phyloP scores from a whole-genome alignment of 192 early-diverging fungal genomes.

The Linnemannia exigua region DNA sequence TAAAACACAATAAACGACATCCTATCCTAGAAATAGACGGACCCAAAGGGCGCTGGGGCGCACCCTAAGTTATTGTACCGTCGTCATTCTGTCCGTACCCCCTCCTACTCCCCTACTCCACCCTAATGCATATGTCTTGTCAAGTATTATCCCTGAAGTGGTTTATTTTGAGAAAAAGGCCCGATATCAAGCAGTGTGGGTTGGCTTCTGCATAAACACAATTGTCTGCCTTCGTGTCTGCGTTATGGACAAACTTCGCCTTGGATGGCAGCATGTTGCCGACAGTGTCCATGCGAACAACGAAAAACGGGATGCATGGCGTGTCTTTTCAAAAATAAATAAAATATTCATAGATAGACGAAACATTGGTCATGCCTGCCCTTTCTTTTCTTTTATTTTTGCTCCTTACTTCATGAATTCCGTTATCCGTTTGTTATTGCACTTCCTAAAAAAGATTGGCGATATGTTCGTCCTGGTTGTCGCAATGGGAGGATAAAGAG shows the following conservation, averaged over 20 bases:
- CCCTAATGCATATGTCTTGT: background rate
- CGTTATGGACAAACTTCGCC: background rate
- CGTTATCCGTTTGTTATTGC: background rate
- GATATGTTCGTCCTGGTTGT: background rate
- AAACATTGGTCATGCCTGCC: background rate
- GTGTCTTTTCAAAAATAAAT: background rate
- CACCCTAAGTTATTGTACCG: background rate
- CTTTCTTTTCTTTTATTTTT: background rate
- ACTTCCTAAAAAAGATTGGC: background rate
- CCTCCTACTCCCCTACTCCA: background rate
- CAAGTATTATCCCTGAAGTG: background rate
- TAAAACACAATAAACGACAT: background rate
- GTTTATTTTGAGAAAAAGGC: background rate
- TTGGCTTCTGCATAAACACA: background rate
- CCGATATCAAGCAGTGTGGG: background rate
- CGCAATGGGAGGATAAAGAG: background rate
- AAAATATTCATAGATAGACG: background rate
- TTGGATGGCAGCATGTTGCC: background rate
- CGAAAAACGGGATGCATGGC: background rate
- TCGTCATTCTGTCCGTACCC: background rate
- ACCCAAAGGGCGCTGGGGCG: background rate
- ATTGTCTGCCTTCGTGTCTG: background rate
- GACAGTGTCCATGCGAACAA: background rate
- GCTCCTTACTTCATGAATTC: background rate
- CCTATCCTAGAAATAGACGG: conserved; percentile 1